These are phyloP conservation scores for Reticulascus tulasneorum DNA, from an alignment of 2,329 filamentous ascomycete genomes.

Conservation along the genomic window DNA sequence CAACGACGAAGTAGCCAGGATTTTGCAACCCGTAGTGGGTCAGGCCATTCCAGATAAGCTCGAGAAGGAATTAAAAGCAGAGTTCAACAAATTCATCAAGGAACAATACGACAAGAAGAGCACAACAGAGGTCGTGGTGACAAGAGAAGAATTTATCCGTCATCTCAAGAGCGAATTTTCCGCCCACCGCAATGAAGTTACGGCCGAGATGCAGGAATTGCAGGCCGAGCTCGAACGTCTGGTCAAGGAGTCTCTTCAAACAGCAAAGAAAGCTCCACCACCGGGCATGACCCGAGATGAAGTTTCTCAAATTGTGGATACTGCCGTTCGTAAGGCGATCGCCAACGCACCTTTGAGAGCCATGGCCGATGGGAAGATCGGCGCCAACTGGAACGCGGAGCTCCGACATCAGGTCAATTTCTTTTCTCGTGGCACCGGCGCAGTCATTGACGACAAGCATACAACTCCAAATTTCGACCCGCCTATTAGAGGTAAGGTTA, in stretches of 20 bases:
- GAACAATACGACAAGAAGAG: slow-evolving; percentile 28
- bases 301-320: slow-evolving; percentile 35
- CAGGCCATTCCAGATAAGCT: slow-evolving; percentile 21
- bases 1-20: slow-evolving; percentile 28
- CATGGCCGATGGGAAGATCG: slow-evolving; percentile 42
- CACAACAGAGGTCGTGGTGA: slow-evolving; percentile 35
- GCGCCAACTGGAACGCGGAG: slow-evolving; percentile 36
- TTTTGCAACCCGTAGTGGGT: slow-evolving; percentile 16
- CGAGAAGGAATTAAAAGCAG: slow-evolving; percentile 22
- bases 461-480: slow-evolving; percentile 57
- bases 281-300: slow-evolving; percentile 35
- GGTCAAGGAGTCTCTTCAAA: slow-evolving; percentile 25
- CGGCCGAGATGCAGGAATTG: slow-evolving; percentile 34
- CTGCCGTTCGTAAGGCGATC: slow-evolving; percentile 38
- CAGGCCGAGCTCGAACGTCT: slow-evolving; percentile 29
- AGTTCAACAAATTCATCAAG: slow-evolving; percentile 32
- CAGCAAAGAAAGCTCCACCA: slow-evolving; percentile 18
- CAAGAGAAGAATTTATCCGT: slow-evolving; percentile 44
- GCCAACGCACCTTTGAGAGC: slow-evolving; percentile 42
- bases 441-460: slow-evolving; percentile 53
- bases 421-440: slow-evolving; percentile 63
- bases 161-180: slow-evolving; percentile 36
- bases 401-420: slow-evolving; percentile 65
- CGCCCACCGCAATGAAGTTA: slow-evolving; percentile 33
- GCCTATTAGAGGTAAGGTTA: slow-evolving; percentile 19